Base-by-base conservation (phyloP, 2,329 filamentous ascomycete species). In the Xylariaceae sp. region DNA sequence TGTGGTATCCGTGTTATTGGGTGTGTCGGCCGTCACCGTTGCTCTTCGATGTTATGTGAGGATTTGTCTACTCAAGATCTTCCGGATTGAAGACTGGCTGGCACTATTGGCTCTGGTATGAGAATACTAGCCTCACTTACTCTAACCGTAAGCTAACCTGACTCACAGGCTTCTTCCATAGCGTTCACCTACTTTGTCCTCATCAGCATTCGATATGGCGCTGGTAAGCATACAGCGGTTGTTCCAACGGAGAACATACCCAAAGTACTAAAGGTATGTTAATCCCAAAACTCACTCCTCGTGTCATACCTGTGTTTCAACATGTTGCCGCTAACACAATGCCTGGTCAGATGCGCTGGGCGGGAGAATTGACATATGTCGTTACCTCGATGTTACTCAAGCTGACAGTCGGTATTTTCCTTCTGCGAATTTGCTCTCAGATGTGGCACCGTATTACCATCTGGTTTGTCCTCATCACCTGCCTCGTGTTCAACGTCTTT, bases 351-450 rank as follows among this genome's bases (percentile, higher is more conserved):
- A 56, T 59, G 47, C 60, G 64, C 40, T 73, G 68, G 68, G 60
- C 62, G 5, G 71, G 66, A 15, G 70, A 72, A 45, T 54, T 67
- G 7, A 57, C 62, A 22, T 73, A 73, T 39, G 61, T 71, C n/a
- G 45, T 69, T n/a, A 66, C 69, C 6, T 69, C 67, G 31, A 65
- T 70, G 39, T 55, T 66, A 5, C 58, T 71, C 31, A 72, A 72
- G 53, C 61, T 69, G 44, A 69, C 67, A 44, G 66, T 72, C 22
- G 66, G 66, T 38, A 55, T 72, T 42, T 70, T 72, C 48, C 59
- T 73, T 14, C 49, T 71, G n/a, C 66, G 70, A 22, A 68, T 73
- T 31, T 67, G 65, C 56, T 54, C 65, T 48, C 45, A 57, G 17
- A 48, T 48, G 19, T 67, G 66, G 56, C 68, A 71, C 44, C 66